Conservation (phyloP, 805 yeast genomes). For the Priceomyces haplophilus region DNA sequence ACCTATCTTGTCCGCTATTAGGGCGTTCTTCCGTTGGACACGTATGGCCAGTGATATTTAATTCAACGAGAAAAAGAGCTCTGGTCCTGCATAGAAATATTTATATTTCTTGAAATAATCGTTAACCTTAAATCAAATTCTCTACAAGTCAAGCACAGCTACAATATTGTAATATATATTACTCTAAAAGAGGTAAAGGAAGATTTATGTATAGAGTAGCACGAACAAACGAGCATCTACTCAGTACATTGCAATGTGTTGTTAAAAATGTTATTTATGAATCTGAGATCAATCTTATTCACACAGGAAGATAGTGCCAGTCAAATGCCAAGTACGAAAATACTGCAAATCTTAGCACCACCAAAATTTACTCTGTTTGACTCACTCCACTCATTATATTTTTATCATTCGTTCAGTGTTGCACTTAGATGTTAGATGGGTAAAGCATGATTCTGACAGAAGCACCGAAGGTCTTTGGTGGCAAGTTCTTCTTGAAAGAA, state of each 20-base stretch:
- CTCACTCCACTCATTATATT: conserved; percentile 5
- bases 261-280: conserved; percentile 5
- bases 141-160: neutral
- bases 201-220: conserved; percentile 1
- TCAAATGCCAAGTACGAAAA: neutral
- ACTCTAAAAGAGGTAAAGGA: conserved; percentile 2
- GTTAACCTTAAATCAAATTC: too few species aligned
- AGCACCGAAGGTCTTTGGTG: conserved; percentile 99
- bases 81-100: neutral
- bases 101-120: too few species aligned
- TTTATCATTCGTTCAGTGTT: conserved; percentile 6
- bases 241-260: conserved; percentile 6
- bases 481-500: conserved; percentile 97
- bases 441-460: conserved; percentile 99
- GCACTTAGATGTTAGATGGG: conserved; percentile 96
- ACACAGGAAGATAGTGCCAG: conserved; percentile 1
- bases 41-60: neutral
- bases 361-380: conserved; percentile 1
- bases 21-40: neutral
- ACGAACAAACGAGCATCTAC: neutral
- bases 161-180: conserved; percentile 2
- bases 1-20: conserved; percentile 5
- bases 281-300: conserved; percentile 5
- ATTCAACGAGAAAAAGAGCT: neutral
- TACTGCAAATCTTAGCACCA: neutral